Conservation (phyloP, 1,284 basidiomycete species). For the Rhodotorula mucilaginosa region DNA sequence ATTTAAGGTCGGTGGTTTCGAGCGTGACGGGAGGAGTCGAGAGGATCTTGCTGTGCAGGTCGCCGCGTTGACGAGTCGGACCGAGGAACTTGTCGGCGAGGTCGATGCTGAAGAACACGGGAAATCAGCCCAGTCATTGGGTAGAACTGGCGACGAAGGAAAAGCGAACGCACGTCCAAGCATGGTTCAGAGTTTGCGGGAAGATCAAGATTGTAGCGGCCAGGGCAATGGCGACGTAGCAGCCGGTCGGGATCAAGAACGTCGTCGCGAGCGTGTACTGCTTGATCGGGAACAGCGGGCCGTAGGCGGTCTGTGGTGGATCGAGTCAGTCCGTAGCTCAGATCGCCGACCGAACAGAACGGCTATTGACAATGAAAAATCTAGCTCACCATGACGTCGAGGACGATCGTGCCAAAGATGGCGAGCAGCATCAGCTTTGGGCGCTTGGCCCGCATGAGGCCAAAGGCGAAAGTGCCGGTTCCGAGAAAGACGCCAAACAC, state of each 20-base stretch:
- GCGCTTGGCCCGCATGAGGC: slow-evolving; percentile 59
- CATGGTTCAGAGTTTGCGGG: slow-evolving; percentile 67
- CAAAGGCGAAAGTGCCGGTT: slow-evolving; percentile 62
- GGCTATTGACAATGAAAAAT: not conserved
- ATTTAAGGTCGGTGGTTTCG: not conserved
- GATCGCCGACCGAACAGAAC: too few species aligned
- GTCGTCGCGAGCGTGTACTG: slow-evolving; percentile 59
- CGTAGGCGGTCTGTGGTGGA: slow-evolving; percentile 47
- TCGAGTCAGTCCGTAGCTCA: not conserved
- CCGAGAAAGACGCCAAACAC: slow-evolving; percentile 72
- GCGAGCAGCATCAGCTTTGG: slow-evolving; percentile 62
- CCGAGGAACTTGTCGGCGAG: slow-evolving; percentile 45
- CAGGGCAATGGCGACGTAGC: slow-evolving; percentile 63
- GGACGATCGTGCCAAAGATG: slow-evolving; percentile 53
- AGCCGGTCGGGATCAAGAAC: slow-evolving; percentile 58
- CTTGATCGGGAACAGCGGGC: slow-evolving; percentile 62
- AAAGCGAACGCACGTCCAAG: slow-evolving; percentile 42
- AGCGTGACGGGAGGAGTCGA: slow-evolving; percentile 16
- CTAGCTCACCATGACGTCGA: slow-evolving; percentile 58
- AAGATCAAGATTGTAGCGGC: slow-evolving; percentile 63
- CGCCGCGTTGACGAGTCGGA: slow-evolving; percentile 46
- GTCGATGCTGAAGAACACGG: slow-evolving; percentile 29
- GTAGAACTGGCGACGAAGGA: not conserved
- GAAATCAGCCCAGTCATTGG: too few species aligned
- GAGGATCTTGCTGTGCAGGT: slow-evolving; percentile 48